A percentile compares a stretch with the other conserved stretches of the same genome.
These are phyloP conservation scores for Detonula confervacea DNA, from an alignment of 352 stramenopile species.

Conservation along the genomic window DNA sequence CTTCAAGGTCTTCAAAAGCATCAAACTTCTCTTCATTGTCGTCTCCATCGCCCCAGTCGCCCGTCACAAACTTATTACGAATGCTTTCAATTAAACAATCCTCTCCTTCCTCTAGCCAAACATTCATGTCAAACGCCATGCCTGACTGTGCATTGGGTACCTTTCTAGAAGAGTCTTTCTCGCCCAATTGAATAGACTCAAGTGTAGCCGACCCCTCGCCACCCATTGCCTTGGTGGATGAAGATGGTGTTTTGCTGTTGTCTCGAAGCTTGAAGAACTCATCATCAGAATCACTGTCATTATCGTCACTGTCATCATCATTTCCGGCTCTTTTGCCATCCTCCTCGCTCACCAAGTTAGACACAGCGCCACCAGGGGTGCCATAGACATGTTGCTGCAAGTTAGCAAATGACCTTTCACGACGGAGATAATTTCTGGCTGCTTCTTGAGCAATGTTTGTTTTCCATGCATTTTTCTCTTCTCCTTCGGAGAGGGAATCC, in stretches of 20 bases:
- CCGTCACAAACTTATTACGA: slow-evolving; percentile 94
- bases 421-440: slow-evolving; percentile 69
- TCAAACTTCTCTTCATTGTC: slow-evolving; percentile 91
- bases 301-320: slow-evolving; percentile 62
- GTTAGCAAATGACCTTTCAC: slow-evolving; percentile 69
- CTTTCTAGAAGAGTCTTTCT: slow-evolving; percentile 77
- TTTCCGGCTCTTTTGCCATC: slow-evolving; percentile 50
- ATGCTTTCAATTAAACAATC: slow-evolving; percentile 81
- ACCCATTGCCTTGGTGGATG: slow-evolving; percentile 16
- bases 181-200: slow-evolving; percentile 58
- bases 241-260: slow-evolving; percentile 28
- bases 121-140: slow-evolving; percentile 55
- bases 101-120: slow-evolving; percentile 80
- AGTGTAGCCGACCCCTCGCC: slow-evolving; percentile 7
- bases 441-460: slow-evolving; percentile 70
- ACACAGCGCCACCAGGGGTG: slow-evolving; percentile 82
- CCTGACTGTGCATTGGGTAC: slow-evolving; percentile 23
- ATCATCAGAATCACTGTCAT: slow-evolving; percentile 63
- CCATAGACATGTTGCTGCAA: slow-evolving; percentile 83
- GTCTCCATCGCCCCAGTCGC: slow-evolving; percentile 90
- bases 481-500: slow-evolving; percentile 22
- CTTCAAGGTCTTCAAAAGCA: slow-evolving; percentile 98
- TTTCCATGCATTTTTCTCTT: slow-evolving; percentile 70
- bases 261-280: slow-evolving; percentile 83
- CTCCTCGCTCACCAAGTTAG: slow-evolving; percentile 77